phyloP scores from a whole-genome alignment of 257 asterid genomes.

The Solanum ossicruentum region DNA sequence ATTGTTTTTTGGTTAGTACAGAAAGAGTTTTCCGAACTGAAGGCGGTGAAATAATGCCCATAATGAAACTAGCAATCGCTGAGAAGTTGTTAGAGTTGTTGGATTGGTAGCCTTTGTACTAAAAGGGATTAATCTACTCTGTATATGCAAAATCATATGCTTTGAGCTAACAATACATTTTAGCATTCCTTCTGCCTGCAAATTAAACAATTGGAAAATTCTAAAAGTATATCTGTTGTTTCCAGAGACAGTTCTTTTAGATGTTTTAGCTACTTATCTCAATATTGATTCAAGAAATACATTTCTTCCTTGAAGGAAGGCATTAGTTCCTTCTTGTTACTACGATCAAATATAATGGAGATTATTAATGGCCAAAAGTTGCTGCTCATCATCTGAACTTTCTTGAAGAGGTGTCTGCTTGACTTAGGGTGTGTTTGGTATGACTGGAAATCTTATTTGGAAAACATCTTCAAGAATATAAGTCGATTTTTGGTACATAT shows the following conservation, averaged over 20 bases:
- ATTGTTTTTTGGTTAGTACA: neutral
- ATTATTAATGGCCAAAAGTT: neutral
- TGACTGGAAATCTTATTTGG: neutral
- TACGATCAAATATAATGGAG: neutral
- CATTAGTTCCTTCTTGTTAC: neutral
- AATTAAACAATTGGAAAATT: neutral
- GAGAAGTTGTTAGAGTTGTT: neutral
- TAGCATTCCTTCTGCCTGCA: neutral
- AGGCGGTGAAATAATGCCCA: neutral
- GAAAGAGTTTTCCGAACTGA: neutral
- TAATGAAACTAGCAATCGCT: neutral
- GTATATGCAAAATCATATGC: neutral
- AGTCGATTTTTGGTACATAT: neutral
- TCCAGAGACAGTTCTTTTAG: neutral
- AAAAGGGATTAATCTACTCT: neutral
- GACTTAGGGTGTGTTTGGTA: neutral
- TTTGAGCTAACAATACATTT: neutral
- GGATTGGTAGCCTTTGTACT: neutral
- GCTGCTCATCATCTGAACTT: neutral
- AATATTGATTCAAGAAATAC: neutral
- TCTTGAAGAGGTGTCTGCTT: neutral
- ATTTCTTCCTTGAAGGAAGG: neutral
- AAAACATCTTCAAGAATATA: neutral
- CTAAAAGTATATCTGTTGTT: neutral
- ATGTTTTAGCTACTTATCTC: neutral